Conservation (phyloP, 169 alveolate species). For the Theileria parva region DNA sequence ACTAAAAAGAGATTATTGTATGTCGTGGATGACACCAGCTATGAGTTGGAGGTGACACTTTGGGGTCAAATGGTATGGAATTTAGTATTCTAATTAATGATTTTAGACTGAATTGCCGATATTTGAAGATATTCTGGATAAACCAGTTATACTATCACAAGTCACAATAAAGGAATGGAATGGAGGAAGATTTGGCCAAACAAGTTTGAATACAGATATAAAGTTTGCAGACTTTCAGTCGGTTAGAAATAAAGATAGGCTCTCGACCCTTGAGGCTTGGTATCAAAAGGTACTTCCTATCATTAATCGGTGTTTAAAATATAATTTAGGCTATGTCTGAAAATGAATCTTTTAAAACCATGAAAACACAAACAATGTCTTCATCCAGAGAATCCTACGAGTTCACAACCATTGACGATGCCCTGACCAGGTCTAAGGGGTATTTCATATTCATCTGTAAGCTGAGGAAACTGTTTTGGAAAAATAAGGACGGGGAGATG, state of each 20-base stretch:
- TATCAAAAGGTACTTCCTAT: constrained; percentile 45
- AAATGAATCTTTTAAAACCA: constrained; percentile 65
- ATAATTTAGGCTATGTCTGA: constrained; percentile 29
- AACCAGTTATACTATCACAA: constrained; percentile 20
- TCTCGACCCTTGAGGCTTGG: constrained; percentile 65
- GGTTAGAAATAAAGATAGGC: constrained; percentile 59
- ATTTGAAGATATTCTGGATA: constrained; percentile 57
- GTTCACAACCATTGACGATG: constrained; percentile 34
- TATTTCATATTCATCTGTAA: constrained; percentile 61
- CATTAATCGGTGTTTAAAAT: neutral
- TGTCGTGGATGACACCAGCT: constrained; percentile 72
- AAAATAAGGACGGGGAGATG: constrained; percentile 69
- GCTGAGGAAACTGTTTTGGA: constrained; percentile 72
- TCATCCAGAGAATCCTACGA: constrained; percentile 62
- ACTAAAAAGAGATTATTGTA: constrained; percentile 46
- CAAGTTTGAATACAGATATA: constrained; percentile 56
- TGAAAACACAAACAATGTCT: constrained; percentile 59
- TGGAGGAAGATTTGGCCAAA: constrained; percentile 69
- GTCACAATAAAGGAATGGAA: constrained; percentile 74
- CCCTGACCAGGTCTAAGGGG: constrained; percentile 66
- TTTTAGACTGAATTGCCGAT: constrained; percentile 53
- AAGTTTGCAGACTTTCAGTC: constrained; percentile 58
- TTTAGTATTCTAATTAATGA: constrained; percentile 19
- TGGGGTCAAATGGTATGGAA: constrained; percentile 64
- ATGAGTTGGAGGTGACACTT: constrained; percentile 70